Evolutionary conservation across 306 rosid genomes (phyloP), one percentile per base, ranked within the genome.

Genomic region (Dalbergia oliveri): DNA sequence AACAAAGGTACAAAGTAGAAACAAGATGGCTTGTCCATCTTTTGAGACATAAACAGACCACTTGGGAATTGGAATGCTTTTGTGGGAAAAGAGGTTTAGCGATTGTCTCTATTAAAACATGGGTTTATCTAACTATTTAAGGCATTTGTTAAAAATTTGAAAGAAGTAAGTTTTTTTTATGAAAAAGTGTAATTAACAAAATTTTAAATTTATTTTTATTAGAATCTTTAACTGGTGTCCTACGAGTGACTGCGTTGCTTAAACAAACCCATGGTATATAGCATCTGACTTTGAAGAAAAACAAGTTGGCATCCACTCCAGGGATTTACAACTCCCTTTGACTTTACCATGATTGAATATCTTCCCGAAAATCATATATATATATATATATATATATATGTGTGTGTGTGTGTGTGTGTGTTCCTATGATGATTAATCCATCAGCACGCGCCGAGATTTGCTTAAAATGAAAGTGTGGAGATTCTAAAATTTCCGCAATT

Each of bases 301-400:
- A 1, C 16, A 76, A 76, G 80, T 50, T 76, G 80, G 53, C 54
- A 51, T n/a, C 64, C 73, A 76, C 81, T 75, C 15, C 18, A 51
- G 16, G 8, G 33, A 45, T 15, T 76, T 23, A 45, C 71, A 59
- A 50, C 43, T 35, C 10, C 39, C 26, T 18, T 76, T 50, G 41
- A 50, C 73, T 51, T 65, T 76, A 35, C 43, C 65, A 15, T 8
- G 4, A 51, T 65, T 35, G 54, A 63, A 65, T 8, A 31, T 43
- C 21, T 59, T 59, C 16, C 31, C 0, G 31, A 61, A 33, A 76
- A 74, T 19, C 0, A 4, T 3, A 10, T 1, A 31, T 41, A 7
- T 11, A 34, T n/a, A n/a, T n/a, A n/a, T n/a, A n/a, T n/a, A n/a
- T n/a, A n/a, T n/a, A n/a, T n/a, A n/a, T n/a, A n/a, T n/a, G n/a